Percentiles rank a stretch among this genome's conserved stretches.
phyloP scores from a whole-genome alignment of 805 yeast species.

The Metschnikowia dekortorum region DNA sequence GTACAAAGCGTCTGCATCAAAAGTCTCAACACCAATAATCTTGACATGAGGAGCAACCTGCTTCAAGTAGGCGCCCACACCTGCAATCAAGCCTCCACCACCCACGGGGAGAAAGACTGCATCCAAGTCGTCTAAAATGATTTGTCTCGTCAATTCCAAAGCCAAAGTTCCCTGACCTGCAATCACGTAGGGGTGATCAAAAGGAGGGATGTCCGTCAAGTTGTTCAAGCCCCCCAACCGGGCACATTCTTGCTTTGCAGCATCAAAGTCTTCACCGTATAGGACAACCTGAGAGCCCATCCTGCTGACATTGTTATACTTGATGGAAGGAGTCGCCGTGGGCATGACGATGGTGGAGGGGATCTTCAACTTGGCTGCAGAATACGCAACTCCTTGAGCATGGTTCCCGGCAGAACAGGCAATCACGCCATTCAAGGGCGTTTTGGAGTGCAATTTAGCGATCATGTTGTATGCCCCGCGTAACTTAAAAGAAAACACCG shows the following conservation, averaged over 20 bases:
- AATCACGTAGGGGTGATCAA: slow-evolving; percentile 94
- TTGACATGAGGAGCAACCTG: slow-evolving; percentile 97
- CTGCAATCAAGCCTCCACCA: slow-evolving; percentile 95
- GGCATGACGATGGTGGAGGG: slow-evolving; percentile 99
- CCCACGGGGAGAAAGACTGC: slow-evolving; percentile 94
- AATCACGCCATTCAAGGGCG: slow-evolving; percentile 79
- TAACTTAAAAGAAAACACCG: slow-evolving; percentile 92
- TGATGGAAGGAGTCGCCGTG: slow-evolving; percentile 91
- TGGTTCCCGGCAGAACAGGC: slow-evolving; percentile 99
- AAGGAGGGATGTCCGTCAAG: slow-evolving; percentile 92
- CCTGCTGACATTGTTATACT: slow-evolving; percentile 85
- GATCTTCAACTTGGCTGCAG: slow-evolving; percentile 78
- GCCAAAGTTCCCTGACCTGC: slow-evolving; percentile 99
- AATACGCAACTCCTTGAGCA: slow-evolving; percentile 97
- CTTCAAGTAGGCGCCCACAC: slow-evolving; percentile 84
- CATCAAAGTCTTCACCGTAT: slow-evolving; percentile 90
- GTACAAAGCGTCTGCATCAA: slow-evolving; percentile 89
- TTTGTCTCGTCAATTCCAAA: slow-evolving; percentile 85
- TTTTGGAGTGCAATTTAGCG: slow-evolving; percentile 66
- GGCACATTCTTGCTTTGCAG: slow-evolving; percentile 88
- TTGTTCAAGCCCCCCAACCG: slow-evolving; percentile 66
- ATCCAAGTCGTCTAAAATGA: slow-evolving; percentile 65
- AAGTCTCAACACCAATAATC: slow-evolving; percentile 92
- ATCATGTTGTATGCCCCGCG: slow-evolving; percentile 98
- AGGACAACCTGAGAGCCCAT: slow-evolving; percentile 92